Base-by-base conservation (phyloP, 2,329 filamentous ascomycete genomes). In the Talaromyces sp. region DNA sequence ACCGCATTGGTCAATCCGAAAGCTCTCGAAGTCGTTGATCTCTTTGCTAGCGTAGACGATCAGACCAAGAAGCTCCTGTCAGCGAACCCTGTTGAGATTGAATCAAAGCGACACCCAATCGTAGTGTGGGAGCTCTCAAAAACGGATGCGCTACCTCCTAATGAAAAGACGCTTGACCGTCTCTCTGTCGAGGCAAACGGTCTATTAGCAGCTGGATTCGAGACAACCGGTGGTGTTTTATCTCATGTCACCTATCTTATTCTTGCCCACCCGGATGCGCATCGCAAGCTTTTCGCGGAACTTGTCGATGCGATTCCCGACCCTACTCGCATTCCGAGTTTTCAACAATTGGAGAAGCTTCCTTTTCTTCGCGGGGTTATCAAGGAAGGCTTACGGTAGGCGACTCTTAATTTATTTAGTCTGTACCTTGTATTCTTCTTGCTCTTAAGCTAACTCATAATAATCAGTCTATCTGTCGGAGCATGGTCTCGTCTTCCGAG, bases 171-270 rank as follows among this genome's bases (percentile, higher is more conserved):
- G 10, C 62, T 62, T 2, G 55, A 60, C 5, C 67, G 72, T 6
- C 67, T 73, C 14, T 59, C 65, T 31, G 64, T 70, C 6, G 72
- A 74, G 65, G 70, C 69, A n/a, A 63, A 65, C 18, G 58, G 66
- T 1, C 62, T 75, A 2, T 51, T 73, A 6, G 68, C 63, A 9
- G 68, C 68, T n/a, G 73, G 69, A n/a, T 65, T 68, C 14, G 66
- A 67, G 12, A 74, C 71, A 8, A 71, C 68, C 3, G 70, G 60
- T 4, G 36, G 47, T 50, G 50, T 62, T 50, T 65, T 16, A 61
- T 65, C 52, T 60, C 68, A 59, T 7, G 59, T 73, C 14, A 61
- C 54, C 8, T 61, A 69, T 33, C 63, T 66, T 5, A 58, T 51
- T 18, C 63, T 51, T 65, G 66, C 12, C 6, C 28, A 62, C 28